Base-by-base conservation (phyloP, 345 rosid genomes). In the Clausena lansium region DNA sequence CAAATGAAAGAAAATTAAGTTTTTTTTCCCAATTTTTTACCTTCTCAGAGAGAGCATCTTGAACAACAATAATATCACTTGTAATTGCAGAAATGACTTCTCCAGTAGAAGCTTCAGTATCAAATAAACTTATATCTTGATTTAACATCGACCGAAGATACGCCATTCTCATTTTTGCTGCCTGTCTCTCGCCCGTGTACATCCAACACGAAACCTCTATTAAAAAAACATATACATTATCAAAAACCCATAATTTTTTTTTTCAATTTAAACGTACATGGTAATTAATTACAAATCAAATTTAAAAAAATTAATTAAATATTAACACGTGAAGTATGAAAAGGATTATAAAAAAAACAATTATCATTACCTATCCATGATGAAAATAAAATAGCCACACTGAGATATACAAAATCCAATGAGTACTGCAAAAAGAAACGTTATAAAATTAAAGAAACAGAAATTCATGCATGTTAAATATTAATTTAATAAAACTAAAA, bases 201-300 rank as follows among this genome's bases (percentile, higher is more conserved):
- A 96, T 96, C 99, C 99, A 96, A 75, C 98, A 96, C 55, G 91
- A 94, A 77, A 96, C 99, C 97, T 96, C 99, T 96, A 33, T 36
- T 52, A 1, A 17, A 50, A 52, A 15, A 4, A 4, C n/a, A n/a
- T n/a, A n/a, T n/a, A n/a, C n/a, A 50, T 15, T 10, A 45, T 10
- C 0, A 45, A 50, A 41, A n/a, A 70, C 62, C 70, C 0, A 60
- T 36, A 36, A 24, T 32, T 20, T 41, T 35, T 9, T n/a, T 15
- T 50, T 13, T 4, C 1, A 5, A 25, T 41, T 32, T 60, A 8
- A 60, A 24, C 6, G 1, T 3, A 60, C 3, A 11, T 27, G 0
- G 30, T 60, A 60, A 60, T 24, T 39, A 10, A 11, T 5, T 11
- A 11, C 50, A 35, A 41, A 69, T 3, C 27, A 27, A 59, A 4